These are phyloP conservation scores for Diaporthe citri DNA, from an alignment of 2,329 filamentous ascomycete species.

Conservation along the genomic window DNA sequence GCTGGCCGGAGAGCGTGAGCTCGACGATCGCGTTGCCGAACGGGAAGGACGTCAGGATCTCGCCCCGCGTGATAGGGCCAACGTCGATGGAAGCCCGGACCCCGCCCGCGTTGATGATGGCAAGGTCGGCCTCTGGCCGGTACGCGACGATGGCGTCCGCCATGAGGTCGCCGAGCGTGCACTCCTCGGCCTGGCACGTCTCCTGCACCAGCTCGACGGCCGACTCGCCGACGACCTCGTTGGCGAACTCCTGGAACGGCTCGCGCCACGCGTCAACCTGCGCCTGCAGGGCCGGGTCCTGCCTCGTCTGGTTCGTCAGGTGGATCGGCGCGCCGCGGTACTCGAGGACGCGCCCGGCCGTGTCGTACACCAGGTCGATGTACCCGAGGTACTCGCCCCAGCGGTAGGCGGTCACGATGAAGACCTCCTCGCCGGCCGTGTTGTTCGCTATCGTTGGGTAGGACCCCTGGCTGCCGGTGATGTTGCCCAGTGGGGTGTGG, in stretches of 20 bases:
- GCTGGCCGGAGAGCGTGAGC: slow-evolving; percentile 63
- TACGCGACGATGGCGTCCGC: slow-evolving; percentile 73
- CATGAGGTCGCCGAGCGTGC: slow-evolving; percentile 68
- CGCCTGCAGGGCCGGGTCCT: slow-evolving; percentile 68
- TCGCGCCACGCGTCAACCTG: slow-evolving; percentile 70
- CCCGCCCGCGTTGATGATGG: slow-evolving; percentile 74
- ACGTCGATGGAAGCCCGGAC: slow-evolving; percentile 73
- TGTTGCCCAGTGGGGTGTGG: slow-evolving; percentile 71
- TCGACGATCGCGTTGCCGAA: slow-evolving; percentile 76
- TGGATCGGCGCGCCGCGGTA: slow-evolving; percentile 76
- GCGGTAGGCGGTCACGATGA: slow-evolving; percentile 75
- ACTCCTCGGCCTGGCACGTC: slow-evolving; percentile 69
- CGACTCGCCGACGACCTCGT: slow-evolving; percentile 67
- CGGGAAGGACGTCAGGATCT: slow-evolving; percentile 74
- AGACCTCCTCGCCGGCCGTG: slow-evolving; percentile 73
- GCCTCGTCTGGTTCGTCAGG: slow-evolving; percentile 70
- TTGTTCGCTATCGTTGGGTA: slow-evolving; percentile 75
- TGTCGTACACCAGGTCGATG: slow-evolving; percentile 75
- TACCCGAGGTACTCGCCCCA: slow-evolving; percentile 79
- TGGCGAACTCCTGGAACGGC: slow-evolving; percentile 72
- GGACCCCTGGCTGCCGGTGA: slow-evolving; percentile 67
- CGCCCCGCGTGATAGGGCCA: slow-evolving; percentile 72
- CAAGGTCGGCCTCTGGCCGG: slow-evolving; percentile 65
- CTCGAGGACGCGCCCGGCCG: slow-evolving; percentile 69
- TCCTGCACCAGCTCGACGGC: slow-evolving; percentile 70